Evolutionary conservation across 2,329 filamentous ascomycete species (phyloP).

Genomic region (Coniochaeta ligniaria): DNA sequence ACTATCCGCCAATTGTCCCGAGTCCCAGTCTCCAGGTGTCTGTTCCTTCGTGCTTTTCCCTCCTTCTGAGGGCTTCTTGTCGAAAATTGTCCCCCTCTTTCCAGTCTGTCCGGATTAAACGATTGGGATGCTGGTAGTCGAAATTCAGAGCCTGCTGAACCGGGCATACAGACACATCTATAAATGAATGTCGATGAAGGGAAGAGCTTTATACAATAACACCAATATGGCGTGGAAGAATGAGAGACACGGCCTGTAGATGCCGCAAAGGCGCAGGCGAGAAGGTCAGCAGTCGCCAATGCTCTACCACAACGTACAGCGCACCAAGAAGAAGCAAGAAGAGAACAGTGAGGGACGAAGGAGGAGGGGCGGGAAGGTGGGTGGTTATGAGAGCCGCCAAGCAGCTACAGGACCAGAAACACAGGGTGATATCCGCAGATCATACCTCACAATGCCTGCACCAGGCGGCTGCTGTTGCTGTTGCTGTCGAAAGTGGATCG

Average conservation of each 20-base stretch:
- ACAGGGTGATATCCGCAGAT: constrained; percentile 33
- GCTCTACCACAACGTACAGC: constrained; percentile 17
- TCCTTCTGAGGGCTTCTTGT: neutral
- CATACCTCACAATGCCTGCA: constrained; percentile 33
- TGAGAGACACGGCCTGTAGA: constrained; percentile 25
- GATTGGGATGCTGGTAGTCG: constrained; percentile 6
- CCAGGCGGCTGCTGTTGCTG: constrained; percentile 14
- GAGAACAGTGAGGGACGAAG: constrained; percentile 10
- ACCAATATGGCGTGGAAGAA: constrained; percentile 14
- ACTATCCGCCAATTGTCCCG: constrained; percentile 6
- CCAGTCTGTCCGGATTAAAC: neutral
- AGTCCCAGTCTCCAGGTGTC: constrained; percentile 1
- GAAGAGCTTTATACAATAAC: constrained; percentile 4
- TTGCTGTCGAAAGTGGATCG: neutral
- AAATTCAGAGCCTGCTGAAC: constrained; percentile 52
- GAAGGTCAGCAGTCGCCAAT: constrained; percentile 27
- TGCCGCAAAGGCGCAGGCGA: constrained; percentile 16
- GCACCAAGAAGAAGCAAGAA: constrained; percentile 12
- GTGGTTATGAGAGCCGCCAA: constrained; percentile 26
- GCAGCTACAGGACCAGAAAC: constrained; percentile 25
- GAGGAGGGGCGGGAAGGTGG: constrained; percentile 16
- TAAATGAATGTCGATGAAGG: constrained; percentile 17
- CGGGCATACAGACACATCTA: constrained; percentile 21
- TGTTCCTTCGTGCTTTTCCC: neutral
- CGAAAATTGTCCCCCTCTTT: neutral